Evolutionary conservation across 352 stramenopile species (phyloP).

Genomic region (Phytophthora fragariaefolia): DNA sequence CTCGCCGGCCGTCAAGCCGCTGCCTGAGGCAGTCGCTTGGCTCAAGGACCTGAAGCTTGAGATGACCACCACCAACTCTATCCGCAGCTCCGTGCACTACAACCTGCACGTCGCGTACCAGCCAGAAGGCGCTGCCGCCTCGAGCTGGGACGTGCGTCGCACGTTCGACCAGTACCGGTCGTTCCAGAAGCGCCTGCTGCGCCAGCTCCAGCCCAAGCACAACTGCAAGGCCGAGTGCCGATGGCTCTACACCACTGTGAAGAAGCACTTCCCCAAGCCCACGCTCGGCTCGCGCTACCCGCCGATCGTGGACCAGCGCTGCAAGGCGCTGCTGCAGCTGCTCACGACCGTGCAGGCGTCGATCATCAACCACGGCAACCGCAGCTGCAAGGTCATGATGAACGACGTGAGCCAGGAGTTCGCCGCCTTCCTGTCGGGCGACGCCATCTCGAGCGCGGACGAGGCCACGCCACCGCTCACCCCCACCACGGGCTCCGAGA

Average conservation of each 20-base stretch:
- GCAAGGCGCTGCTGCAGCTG: slow-evolving; percentile 39
- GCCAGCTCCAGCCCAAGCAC: slow-evolving; percentile 58
- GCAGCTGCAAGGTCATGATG: slow-evolving; percentile 45
- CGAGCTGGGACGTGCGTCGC: slow-evolving; percentile 40
- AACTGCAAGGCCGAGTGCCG: slow-evolving; percentile 67
- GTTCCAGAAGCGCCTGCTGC: slow-evolving; percentile 61
- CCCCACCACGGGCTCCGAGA: slow-evolving; percentile 33
- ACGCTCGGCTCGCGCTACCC: slow-evolving; percentile 37
- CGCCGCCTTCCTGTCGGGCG: slow-evolving; percentile 39
- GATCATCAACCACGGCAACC: slow-evolving; percentile 47
- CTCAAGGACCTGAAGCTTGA: slow-evolving; percentile 45
- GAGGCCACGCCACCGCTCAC: slow-evolving; percentile 31
- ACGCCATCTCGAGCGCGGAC: slow-evolving; percentile 13
- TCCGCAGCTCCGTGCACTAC: slow-evolving; percentile 36
- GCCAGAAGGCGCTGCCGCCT: slow-evolving; percentile 16
- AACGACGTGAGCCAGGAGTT: slow-evolving; percentile 39
- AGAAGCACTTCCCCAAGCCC: slow-evolving; percentile 65
- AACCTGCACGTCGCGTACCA: slow-evolving; percentile 38
- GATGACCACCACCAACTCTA: slow-evolving; percentile 36
- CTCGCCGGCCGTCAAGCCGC: slow-evolving; percentile 33
- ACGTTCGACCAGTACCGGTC: slow-evolving; percentile 52
- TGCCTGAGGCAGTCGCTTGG: slow-evolving; percentile 46
- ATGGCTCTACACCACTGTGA: slow-evolving; percentile 65
- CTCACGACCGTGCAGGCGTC: slow-evolving; percentile 41
- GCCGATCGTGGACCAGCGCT: slow-evolving; percentile 37